Evolutionary conservation across 768 basidiomycete genomes (phyloP), one percentile per base, ranked within the genome.

Genomic region (Wakefieldia striispora): DNA sequence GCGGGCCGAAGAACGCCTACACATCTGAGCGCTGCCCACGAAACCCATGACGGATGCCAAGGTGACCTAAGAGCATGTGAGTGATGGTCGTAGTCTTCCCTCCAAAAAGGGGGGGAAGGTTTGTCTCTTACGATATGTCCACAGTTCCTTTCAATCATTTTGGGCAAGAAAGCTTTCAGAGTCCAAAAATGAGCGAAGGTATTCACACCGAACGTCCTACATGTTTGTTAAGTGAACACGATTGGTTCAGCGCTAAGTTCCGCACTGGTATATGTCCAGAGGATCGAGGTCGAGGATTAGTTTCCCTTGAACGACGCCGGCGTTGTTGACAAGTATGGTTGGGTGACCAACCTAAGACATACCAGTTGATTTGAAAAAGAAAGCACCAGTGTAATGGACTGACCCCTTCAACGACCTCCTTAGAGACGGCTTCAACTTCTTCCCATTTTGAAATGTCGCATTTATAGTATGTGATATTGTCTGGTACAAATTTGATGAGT

Each of bases 371-470:
- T 33, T 23, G 19, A 19, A 24, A 19, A 29, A 6, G 10, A 23
- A 38, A 7, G 20, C 42, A 13, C 43, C 13, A 27, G 13, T 14
- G 6, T 21, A 43, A 27, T 11, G 9, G 21, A 51, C 70, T 55
- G 51, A 91, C 91, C 75, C 97, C 94, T 61, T 88, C 78, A 5
- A 83, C 68, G 50, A 98, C 78, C 65, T 72, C 76, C 60, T 84
- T 82, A 1, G 93, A 82, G 0, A 87, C 81, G 0, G 75, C 77
- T 52, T 90, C 75, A 1, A 98, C 94, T 59, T 91, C 84, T 49
- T 90, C 83, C 81, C 83, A 88, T 50, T 91, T 84, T 0, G 93
- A 90, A 17, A 99, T 83, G 63, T 99, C 93, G 57, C 95, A 97
- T 63, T 90, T 80, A 67, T 94, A 97, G 66, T 83, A 93, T 3